Evolutionary conservation across 1,284 basidiomycete species (phyloP).

Genomic region (Ustilago crameri): DNA sequence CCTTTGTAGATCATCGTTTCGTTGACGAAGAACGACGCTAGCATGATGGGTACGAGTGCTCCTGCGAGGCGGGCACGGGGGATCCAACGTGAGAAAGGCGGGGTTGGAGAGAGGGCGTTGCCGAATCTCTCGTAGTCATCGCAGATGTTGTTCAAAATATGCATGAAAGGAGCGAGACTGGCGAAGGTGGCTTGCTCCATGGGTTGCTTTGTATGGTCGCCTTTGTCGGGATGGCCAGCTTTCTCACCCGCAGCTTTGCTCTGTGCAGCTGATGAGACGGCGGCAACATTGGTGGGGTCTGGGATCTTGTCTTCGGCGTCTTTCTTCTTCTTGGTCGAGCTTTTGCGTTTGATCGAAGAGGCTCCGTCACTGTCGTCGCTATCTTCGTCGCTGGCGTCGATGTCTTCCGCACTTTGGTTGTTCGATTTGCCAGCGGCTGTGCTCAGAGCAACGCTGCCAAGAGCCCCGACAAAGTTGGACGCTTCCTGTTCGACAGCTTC

Average conservation of each 20-base stretch:
- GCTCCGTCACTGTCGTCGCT: conserved; percentile 17
- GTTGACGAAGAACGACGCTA: conserved; percentile 70
- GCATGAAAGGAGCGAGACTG: conserved; percentile 69
- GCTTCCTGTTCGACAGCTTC: conserved; percentile 71
- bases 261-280: conserved; percentile 64
- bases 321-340: conserved; percentile 29
- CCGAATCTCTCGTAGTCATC: conserved; percentile 69
- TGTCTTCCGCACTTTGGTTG: conserved; percentile 12
- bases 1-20: conserved; percentile 70
- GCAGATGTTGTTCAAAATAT: conserved; percentile 72
- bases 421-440: conserved; percentile 69
- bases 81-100: conserved; percentile 67
- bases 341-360: conserved; percentile 19
- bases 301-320: conserved; percentile 59
- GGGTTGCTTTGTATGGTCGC: conserved; percentile 67
- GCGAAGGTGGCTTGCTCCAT: conserved; percentile 63
- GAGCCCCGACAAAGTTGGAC: conserved; percentile 69
- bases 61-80: conserved; percentile 66
- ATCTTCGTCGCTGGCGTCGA: conserved; percentile 20
- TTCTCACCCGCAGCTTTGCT: conserved; percentile 66
- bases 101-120: conserved; percentile 69
- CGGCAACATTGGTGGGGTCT: conserved; percentile 67
- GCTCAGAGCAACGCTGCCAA: conserved; percentile 69
- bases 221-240: conserved; percentile 41
- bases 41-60: conserved; percentile 64